Evolutionary conservation across 176 grass and related monocot genomes (phyloP), one percentile per base, ranked within the genome.

Genomic region (Oryza longistaminata): DNA sequence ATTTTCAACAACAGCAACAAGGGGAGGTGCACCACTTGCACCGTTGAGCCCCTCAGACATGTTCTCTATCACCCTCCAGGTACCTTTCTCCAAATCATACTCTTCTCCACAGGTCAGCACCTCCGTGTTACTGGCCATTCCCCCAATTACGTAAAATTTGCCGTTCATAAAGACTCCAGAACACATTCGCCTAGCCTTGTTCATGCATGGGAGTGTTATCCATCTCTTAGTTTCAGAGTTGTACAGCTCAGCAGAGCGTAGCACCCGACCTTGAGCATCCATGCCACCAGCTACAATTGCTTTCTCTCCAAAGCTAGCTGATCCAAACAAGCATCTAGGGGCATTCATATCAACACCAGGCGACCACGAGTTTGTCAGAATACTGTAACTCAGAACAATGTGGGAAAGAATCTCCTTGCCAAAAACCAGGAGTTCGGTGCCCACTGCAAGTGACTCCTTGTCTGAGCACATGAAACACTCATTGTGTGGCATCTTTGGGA

Each of bases 21-120:
- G 94, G 17, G 96, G 96, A 71, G 96, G 96, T 34, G 96, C 93
- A 22, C 96, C 93, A 37, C 89, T 94, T 17, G 91, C 85, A 61
- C 93, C 93, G 77, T 95, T 94, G 70, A 98, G 92, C 49, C 93
- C 93, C 50, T 81, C 82, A 11, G 91, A 94, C 93, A 98, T 98
- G 42, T 93, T 92, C 29, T 90, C 82, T 92, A 98, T 94, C 75
- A 95, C 67, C 66, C 91, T 83, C 96, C 96, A 98, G 7, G 87
- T 92, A 50, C 89, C 83, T 61, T 79, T 95, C 29, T 95, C 88
- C 53, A 95, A 37, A 81, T 98, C 91, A 82, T 91, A 95, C 84
- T 95, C 96, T 87, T 98, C 94, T 60, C 94, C 96, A 9, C 96
- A 98, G 45, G 93, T 94, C 76, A 98, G 88, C 61, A 98, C 92